These are phyloP conservation scores for Tetrapisispora taiwanensis DNA, from an alignment of 805 yeast genomes.

Conservation along the genomic window DNA sequence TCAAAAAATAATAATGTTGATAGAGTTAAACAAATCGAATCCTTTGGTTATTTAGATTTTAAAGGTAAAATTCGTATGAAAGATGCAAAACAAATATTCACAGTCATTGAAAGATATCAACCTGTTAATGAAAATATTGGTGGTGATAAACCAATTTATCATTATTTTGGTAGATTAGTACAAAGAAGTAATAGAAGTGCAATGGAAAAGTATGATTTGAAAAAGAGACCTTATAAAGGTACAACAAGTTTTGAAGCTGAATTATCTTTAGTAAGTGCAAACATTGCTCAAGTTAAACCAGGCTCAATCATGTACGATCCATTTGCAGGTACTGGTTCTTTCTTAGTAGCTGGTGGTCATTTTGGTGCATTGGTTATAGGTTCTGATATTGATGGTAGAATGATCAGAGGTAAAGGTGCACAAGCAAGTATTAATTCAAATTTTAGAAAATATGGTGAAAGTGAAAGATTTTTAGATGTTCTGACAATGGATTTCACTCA, in stretches of 20 bases:
- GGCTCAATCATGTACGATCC: conserved; percentile 81
- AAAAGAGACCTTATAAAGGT: conserved; percentile 78
- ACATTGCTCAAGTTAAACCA: conserved; percentile 62
- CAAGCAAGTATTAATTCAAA: conserved; percentile 41
- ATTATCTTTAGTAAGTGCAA: conserved; percentile 75
- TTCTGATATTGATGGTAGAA: conserved; percentile 81
- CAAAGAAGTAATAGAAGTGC: conserved; percentile 51
- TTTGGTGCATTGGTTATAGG: conserved; percentile 77
- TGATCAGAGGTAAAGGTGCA: conserved; percentile 56
- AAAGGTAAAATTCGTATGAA: conserved; percentile 74
- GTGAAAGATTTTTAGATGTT: conserved; percentile 55
- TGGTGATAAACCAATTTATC: conserved; percentile 40
- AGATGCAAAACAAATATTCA: conserved; percentile 58
- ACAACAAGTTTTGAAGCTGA: conserved; percentile 97
- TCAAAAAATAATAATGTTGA: conserved; percentile 32
- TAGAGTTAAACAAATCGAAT: conserved; percentile 55
- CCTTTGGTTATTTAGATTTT: conserved; percentile 59
- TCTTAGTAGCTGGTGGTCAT: conserved; percentile 76
- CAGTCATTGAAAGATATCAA: conserved; percentile 66
- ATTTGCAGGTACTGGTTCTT: conserved; percentile 94
- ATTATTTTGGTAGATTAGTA: conserved; percentile 72
- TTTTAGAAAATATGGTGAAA: conserved; percentile 62
- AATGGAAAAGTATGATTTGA: conserved; percentile 71
- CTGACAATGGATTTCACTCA: conserved; percentile 93
- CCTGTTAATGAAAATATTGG: conserved; percentile 36